Evolutionary conservation across 140 eudicot genomes (phyloP), one percentile per base, ranked within the genome.

Genomic region (Oenanthe javanica): DNA sequence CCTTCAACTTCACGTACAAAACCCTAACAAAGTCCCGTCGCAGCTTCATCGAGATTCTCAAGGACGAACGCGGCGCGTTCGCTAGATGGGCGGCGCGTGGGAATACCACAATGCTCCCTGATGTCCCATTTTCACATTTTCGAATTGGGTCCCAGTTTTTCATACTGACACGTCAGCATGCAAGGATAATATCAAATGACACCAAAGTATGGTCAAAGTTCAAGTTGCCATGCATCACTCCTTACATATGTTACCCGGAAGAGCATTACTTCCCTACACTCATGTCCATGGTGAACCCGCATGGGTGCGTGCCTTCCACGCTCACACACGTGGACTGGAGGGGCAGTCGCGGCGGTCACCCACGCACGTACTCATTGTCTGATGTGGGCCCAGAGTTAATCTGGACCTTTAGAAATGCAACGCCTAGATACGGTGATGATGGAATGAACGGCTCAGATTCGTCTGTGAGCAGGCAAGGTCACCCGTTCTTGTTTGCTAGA

Each of bases 71-170:
- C 5, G 79, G 83, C 49, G 93, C 96, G 82, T 82, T 52, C 72
- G 89, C 83, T 0, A 78, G 98, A n/a, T 94, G 94, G 93, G 88
- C 86, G 64, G 97, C 96, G 92, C 97, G 98, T 87, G 98, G 98
- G 4, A 89, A 85, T 1, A 15, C 83, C n/a, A 85, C 82, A 3
- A 92, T 94, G 98, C 83, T 89, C 0, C 98, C 98, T 67, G 96
- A 89, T 71, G 94, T 94, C 57, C 38, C 15, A 18, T 84, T 78
- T 21, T 87, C 79, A 23, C 36, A 31, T 0, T 94, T 94, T 80
- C 83, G 94, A 66, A 87, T 92, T 46, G 98, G 98, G 89, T 94
- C 98, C 51, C 98, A 94, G 89, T 94, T 92, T 51, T 94, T 90
- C n/a, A 76, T 83, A 13, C 69, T 94, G 86, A 92, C 87, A 80